Evolutionary conservation across 78 protist species (phyloP), one percentile per base, ranked within the genome.

Genomic region (Salpingoeca rosetta): DNA sequence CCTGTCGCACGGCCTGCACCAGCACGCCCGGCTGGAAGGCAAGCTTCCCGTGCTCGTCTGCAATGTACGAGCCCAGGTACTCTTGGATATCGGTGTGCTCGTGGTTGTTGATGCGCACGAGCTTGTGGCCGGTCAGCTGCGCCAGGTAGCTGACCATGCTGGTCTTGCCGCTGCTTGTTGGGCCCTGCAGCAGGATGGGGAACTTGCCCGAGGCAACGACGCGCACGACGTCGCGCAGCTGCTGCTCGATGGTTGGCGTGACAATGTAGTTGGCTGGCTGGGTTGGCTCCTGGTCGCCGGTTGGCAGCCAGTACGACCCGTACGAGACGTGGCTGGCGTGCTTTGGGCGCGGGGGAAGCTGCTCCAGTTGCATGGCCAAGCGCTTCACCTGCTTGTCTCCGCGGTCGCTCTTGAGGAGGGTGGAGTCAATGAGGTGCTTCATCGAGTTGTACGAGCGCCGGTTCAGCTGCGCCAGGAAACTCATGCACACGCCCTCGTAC

Each of bases 71-170:
- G 44, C 99, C 99, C 39, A 99, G 83, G 88, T 99, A 99, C 89
- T 99, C 99, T 65, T 94, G 97, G 31, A 99, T 35, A 86, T 99
- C 99, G 7, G 99, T 99, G 86, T 97, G 99, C 84, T 97, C 99
- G 90, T 99, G 99, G 92, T 99, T 99, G 93, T 99, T 99, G 87
- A 99, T 96, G 65, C 99, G 94, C 57, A 98, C 94, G 41, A 95
- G 93, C n/a, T 89, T 35, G 45, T 95, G 96, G 7, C 98, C 98
- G 17, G 98, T 92, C 37, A 75, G 37, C 28, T 26, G n/a, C 0
- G 99, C 99, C 51, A 98, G 85, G 88, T 94, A 94, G 80, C 94
- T 97, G 3, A 98, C 93, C 96, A 96, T 92, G 72, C 91, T 44
- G 36, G 99, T 98, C 93, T 96, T 98, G 40, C 98, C 99, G 44